Evolutionary conservation across 2,329 filamentous ascomycete species (phyloP), one percentile per base, ranked within the genome.

Genomic region (Aspergillus piperis): DNA sequence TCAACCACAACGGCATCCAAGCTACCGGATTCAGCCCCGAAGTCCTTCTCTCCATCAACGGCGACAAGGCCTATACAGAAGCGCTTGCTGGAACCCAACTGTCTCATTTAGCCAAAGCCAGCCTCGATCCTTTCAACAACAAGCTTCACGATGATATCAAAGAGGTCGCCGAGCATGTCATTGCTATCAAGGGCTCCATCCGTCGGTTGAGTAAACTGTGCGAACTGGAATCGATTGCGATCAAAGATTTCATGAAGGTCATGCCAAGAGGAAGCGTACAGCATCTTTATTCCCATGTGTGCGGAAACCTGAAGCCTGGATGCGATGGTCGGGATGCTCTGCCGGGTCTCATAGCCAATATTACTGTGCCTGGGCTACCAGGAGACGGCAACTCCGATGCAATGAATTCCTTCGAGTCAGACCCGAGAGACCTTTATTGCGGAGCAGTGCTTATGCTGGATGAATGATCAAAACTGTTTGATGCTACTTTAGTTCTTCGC

Each of bases 11-110:
- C 1, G 63, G 59, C 15, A 59, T 49, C 23, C 57, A 62, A 39
- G 64, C 64, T 3, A 66, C 61, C 2, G 64, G 64, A 0, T 66
- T 66, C 23, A 65, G 64, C 21, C 63, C 64, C 1, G 64, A 66
- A 44, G 41, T 66, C 5, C 55, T 65, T 11, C 52, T 65, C 47
- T 65, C 63, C 5, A 32, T 62, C 2, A n/a, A 62, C 6, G 19
- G 60, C 3, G 58, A 63, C 8, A 61, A 52, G 6, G 59, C 64
- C 15, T 52, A 25, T 8, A 66, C 64, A 15, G 64, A 66, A 41
- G 59, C 62, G 2, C 56, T 66, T 3, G 64, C 62, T 19, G 64
- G 64, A 15, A 66, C 64, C 2, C 54, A 58, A 10, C 58, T 58
- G 19, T 25, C 39, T 21, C 25, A 41, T 27, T 57, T 53, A 5